phyloP scores from a whole-genome alignment of 139 green algal genomes.

The Asterochloris sp. region DNA sequence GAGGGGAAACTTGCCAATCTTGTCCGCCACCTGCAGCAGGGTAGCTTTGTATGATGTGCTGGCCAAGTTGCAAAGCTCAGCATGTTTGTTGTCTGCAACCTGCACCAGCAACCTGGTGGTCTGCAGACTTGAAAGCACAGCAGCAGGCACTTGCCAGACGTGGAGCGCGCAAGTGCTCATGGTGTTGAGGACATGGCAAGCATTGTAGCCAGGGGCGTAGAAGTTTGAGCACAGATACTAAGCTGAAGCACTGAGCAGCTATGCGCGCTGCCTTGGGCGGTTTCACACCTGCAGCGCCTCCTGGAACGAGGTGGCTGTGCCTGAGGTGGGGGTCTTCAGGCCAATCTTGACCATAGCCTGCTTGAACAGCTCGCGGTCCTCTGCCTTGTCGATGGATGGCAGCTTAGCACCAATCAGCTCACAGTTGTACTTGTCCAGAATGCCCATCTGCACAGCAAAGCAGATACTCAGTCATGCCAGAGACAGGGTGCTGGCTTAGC shows the following conservation, averaged over 20 bases:
- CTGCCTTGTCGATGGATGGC: conserved; percentile 94
- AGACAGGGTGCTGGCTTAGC: not conserved
- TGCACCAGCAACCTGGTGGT: no score
- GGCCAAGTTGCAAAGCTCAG: no score
- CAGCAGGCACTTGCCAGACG: no score
- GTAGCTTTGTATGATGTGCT: no score
- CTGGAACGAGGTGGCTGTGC: conserved; percentile 27
- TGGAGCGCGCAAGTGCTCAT: not conserved
- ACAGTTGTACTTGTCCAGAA: conserved; percentile 88
- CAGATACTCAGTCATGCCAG: not conserved
- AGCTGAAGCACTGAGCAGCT: not conserved
- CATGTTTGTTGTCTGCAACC: no score
- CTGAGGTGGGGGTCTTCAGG: conserved; percentile 60
- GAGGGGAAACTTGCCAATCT: conserved; percentile 88
- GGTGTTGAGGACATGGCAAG: not conserved
- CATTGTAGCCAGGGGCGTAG: not conserved
- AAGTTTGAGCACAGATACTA: no score
- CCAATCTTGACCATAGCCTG: conserved; percentile 83
- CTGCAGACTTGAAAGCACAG: no score
- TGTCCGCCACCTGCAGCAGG: conserved; percentile 10
- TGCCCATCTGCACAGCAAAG: conserved; percentile 39
- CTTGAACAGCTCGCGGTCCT: conserved; percentile 98
- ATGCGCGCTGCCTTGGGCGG: no score
- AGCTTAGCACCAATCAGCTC: conserved; percentile 99
- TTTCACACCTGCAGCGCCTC: conserved; percentile 33